Evolutionary conservation across 495 filamentous ascomycete species (phyloP).

Genomic region (Aeminium ludgeri): DNA sequence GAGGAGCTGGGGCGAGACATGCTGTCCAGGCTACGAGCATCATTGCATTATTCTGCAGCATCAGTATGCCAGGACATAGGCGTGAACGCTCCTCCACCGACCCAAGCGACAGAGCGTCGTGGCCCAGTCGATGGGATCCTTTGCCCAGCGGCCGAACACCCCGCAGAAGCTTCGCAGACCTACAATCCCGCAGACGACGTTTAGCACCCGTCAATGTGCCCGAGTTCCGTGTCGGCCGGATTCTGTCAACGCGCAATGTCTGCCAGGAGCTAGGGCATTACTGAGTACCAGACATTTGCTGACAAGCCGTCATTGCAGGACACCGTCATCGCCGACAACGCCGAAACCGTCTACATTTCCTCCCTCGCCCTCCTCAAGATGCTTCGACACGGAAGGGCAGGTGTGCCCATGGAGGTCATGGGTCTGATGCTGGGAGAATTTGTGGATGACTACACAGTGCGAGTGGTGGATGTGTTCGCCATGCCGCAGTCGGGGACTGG

Average conservation of each 20-base stretch:
- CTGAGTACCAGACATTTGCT: neutral
- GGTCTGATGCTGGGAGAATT: conserved; percentile 97
- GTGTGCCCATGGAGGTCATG: conserved; percentile 99
- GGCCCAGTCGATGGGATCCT: too few relatives aligned
- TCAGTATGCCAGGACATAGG: neutral
- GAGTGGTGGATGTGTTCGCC: conserved; percentile 94
- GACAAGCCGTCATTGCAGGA: conserved; percentile 36
- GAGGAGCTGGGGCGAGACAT: too few relatives aligned
- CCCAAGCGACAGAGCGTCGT: neutral
- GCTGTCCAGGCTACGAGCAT: too few relatives aligned
- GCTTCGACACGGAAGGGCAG: conserved; percentile 89
- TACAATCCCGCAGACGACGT: neutral
- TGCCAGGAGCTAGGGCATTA: too few relatives aligned
- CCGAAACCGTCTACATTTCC: conserved; percentile 97
- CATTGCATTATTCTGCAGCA: neutral
- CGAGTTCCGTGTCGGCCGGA: neutral
- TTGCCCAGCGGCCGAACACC: neutral
- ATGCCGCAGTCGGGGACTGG: conserved; percentile 99
- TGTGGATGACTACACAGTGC: conserved; percentile 95
- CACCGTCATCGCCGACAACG: conserved; percentile 88
- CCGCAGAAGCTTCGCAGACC: neutral
- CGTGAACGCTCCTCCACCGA: neutral
- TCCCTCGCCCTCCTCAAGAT: conserved; percentile 96
- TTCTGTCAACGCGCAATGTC: neutral
- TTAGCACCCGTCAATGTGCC: neutral